Conservation (phyloP, 345 rosid species). For the Salix koriyanagi region DNA sequence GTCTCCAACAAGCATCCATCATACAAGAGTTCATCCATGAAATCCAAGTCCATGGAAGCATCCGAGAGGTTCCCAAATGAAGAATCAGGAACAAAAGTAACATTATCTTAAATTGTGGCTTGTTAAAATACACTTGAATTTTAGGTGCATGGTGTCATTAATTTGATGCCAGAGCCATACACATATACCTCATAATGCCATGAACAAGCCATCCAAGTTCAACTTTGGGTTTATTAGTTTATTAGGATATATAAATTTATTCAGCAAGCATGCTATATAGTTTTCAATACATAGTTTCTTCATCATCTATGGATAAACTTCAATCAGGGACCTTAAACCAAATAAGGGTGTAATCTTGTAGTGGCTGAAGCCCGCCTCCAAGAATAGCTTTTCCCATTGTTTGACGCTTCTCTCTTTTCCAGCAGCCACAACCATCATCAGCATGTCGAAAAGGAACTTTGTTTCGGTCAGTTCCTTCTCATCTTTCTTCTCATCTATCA, state of each 20-base stretch:
- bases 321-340: constrained; percentile 49
- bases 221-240: background rate
- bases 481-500: constrained; percentile 31
- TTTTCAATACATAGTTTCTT: background rate
- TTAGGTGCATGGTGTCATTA: background rate
- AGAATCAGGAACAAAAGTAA: too few species aligned
- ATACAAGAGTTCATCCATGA: too few species aligned
- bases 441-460: constrained; percentile 40
- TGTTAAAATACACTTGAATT: too few species aligned
- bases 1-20: too few species aligned
- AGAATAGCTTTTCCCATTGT: constrained; percentile 43
- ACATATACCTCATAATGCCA: background rate
- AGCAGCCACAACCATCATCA: constrained; percentile 28
- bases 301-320: constrained; percentile 36
- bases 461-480: constrained; percentile 26
- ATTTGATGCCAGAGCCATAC: background rate
- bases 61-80: too few species aligned
- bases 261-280: background rate
- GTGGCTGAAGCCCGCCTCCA: constrained; percentile 30
- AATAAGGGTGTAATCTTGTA: constrained; percentile 34
- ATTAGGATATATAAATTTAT: background rate
- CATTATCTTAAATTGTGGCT: background rate
- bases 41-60: too few species aligned
- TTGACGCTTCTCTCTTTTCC: constrained; percentile 38
- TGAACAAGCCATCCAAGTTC: background rate